Evolutionary conservation across 257 asterid genomes (phyloP), one percentile per base, ranked within the genome.

Genomic region (Euphrasia confusa): DNA sequence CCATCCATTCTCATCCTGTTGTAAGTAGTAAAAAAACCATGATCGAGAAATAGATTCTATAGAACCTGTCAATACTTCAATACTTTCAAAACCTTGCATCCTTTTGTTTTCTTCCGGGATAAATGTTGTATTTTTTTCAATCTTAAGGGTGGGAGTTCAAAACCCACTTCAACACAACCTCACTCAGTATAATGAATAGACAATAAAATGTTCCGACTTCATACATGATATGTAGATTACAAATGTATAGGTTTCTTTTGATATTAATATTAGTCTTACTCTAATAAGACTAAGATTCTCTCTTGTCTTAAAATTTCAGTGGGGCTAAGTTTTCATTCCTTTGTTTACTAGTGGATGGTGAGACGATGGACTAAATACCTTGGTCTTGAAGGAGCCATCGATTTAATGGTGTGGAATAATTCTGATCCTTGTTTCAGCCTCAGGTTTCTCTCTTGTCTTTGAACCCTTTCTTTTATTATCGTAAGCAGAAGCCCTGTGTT

Each of bases 1-100:
- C 83, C 10, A 75, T 82, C 70, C 86, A 91, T 78, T 91, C 98
- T 72, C 98, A 91, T 77, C 98, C 98, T 59, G 98, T 91, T 47
- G 98, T 88, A 73, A 61, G 96, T 52, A 30, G 5, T 30, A 30
- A 30, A 30, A 30, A 30, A 30, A 0, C 33, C 33, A 30, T 1
- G 33, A 3, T 30, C 2, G 5, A 30, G 33, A 30, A 30, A 4
- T 30, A 50, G 54, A 21, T 17, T 3, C 53, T 3, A 12, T 2
- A 47, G 1, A 47, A 32, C 61, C 56, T 54, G 21, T 24, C 67
- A 68, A 30, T 58, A 61, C 60, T 28, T 24, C 67, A 68, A 30
- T 58, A 61, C 60, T 28, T 11, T 17, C 24, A 52, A 49, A 64
- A 39, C 26, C 14, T 26, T 28, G 59, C 35, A 37, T 17, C 55